Conservation (phyloP, 495 filamentous ascomycete genomes). For the Penicillium taxi region DNA sequence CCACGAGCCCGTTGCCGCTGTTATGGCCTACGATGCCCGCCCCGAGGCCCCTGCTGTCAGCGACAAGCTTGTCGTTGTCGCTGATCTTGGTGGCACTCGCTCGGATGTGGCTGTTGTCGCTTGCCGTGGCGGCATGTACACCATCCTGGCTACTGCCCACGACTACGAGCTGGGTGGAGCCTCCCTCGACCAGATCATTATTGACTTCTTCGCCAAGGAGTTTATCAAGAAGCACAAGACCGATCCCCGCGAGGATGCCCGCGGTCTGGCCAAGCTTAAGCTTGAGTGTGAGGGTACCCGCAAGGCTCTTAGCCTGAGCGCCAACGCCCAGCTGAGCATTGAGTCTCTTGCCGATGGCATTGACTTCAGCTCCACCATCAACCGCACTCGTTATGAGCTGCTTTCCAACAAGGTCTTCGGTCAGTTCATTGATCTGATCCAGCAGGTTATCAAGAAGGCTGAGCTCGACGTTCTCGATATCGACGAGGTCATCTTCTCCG, state of each 20-base stretch:
- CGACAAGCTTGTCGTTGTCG: constrained; percentile 89
- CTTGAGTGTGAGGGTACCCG: constrained; percentile 83
- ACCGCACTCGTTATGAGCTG: constrained; percentile 89
- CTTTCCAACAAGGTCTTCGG: constrained; percentile 74
- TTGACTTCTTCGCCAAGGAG: constrained; percentile 96
- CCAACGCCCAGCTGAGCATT: constrained; percentile 81
- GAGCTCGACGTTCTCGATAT: constrained; percentile 87
- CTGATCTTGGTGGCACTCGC: constrained; percentile 85
- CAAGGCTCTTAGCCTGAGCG: constrained; percentile 80
- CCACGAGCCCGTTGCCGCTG: constrained; percentile 83
- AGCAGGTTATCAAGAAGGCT: constrained; percentile 83
- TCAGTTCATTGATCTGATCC: constrained; percentile 76
- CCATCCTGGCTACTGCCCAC: constrained; percentile 83
- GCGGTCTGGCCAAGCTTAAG: constrained; percentile 83
- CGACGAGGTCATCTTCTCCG: constrained; percentile 89
- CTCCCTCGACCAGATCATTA: constrained; percentile 77
- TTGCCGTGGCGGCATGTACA: constrained; percentile 92
- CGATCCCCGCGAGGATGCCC: constrained; percentile 74
- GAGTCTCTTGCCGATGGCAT: constrained; percentile 81
- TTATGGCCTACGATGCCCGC: constrained; percentile 86
- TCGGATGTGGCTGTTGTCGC: constrained; percentile 88
- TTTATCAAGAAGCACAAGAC: constrained; percentile 90
- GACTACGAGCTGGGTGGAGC: constrained; percentile 85
- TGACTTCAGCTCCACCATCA: constrained; percentile 86
- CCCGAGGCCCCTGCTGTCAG: constrained; percentile 60